Evolutionary conservation across 1,139 yeast genomes (phyloP), one percentile per base, ranked within the genome.

Genomic region (Tardiomyces depauwii): DNA sequence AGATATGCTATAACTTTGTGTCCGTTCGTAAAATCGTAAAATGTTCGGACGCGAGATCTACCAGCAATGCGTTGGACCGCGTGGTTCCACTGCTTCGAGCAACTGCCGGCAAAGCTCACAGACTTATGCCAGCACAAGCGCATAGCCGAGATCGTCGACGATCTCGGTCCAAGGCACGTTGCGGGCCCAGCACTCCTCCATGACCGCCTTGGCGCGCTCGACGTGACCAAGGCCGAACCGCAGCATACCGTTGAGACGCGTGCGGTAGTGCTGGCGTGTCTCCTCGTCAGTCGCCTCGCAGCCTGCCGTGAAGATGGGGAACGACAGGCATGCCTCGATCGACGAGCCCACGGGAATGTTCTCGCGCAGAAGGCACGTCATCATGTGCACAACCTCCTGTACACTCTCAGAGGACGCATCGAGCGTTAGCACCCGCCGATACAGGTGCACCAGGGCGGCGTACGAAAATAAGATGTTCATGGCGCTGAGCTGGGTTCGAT

Each of bases 221-320:
- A 77, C 76, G 50, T 71, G 73, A 5, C 67, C 64, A 46, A 71
- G 70, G 0, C 81, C 81, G 56, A 66, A 64, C 25, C 66, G 65
- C 12, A 67, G 65, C 60, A 76, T 64, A 18, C 57, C 58, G 4
- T 58, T 52, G 52, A 76, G 67, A 30, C 80, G 57, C 10, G 57
- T 55, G 33, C 62, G 51, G 48, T 70, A 71, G 27, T 68, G 60
- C n/a, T 55, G 54, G 40, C 72, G 60, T 50, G 63, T 57, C 2
- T 56, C 59, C 0, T 58, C 59, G 46, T 73, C 70, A 18, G 66
- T 49, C 1, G 72, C 69, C 53, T 77, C 82, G 55, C 81, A 75
- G 11, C 76, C 82, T 25, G 78, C 76, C 27, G 78, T 69, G 51
- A 76, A 75, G 4, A 70, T 61, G 40, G 78, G 75, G 52, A 76